Evolutionary conservation across 129 eudicot genomes (phyloP).

Genomic region (Chrysanthemum seticuspe): DNA sequence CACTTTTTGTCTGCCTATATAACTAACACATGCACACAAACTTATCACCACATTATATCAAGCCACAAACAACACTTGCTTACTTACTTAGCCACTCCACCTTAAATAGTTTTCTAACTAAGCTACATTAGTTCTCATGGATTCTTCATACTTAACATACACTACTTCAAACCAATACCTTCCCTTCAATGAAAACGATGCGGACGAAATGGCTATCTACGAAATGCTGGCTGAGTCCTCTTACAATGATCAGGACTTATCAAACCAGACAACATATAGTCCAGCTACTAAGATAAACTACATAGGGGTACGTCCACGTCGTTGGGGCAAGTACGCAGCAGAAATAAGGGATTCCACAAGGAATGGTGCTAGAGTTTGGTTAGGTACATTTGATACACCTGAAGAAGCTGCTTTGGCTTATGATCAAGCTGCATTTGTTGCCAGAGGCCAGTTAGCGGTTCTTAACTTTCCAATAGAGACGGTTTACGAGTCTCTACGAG

Average conservation of each 20-base stretch:
- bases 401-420: conserved; percentile 59
- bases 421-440: conserved; percentile 57
- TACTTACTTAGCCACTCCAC: neutral
- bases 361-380: conserved; percentile 57
- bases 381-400: conserved; percentile 58
- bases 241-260: conserved; percentile 8
- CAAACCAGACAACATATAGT: conserved; percentile 1
- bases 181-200: conserved; percentile 38
- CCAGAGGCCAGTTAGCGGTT: conserved; percentile 50
- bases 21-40: neutral
- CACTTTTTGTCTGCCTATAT: conserved; percentile 19
- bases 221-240: conserved; percentile 31
- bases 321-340: conserved; percentile 57
- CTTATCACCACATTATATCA: conserved; percentile 1
- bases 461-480: conserved; percentile 46
- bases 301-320: conserved; percentile 47
- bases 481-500: conserved; percentile 45
- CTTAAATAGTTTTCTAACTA: neutral
- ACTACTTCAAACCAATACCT: conserved; percentile 21
- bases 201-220: conserved; percentile 28
- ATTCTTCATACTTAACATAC: conserved; percentile 33
- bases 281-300: conserved; percentile 23
- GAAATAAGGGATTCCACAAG: conserved; percentile 58
- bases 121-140: conserved; percentile 17
- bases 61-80: neutral